These are phyloP conservation scores for Geotrichum fermentans DNA, from an alignment of 1,139 yeast genomes.

Conservation along the genomic window DNA sequence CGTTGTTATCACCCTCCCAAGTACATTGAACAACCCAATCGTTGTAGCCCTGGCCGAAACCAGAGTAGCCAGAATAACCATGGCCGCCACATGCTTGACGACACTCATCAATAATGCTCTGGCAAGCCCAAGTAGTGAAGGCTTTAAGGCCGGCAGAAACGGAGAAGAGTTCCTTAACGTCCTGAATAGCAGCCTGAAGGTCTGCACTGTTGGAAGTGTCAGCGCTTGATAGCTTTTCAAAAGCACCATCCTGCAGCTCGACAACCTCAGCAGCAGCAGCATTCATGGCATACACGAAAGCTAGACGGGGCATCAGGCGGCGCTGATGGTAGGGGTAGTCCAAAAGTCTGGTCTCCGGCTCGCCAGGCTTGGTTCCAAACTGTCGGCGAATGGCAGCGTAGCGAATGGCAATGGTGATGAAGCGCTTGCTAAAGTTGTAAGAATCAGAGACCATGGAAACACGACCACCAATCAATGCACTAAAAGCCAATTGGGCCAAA, in stretches of 20 bases:
- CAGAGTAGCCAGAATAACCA: constrained; percentile 81
- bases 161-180: constrained; percentile 68
- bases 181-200: constrained; percentile 45
- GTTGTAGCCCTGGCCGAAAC: constrained; percentile 75
- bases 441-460: constrained; percentile 83
- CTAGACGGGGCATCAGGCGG: constrained; percentile 72
- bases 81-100: constrained; percentile 93
- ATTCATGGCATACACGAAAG: constrained; percentile 69
- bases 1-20: constrained; percentile 93
- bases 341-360: constrained; percentile 44
- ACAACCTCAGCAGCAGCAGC: constrained; percentile 63
- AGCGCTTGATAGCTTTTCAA: constrained; percentile 45
- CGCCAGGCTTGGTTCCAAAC: constrained; percentile 48
- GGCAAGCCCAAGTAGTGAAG: constrained; percentile 76
- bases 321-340: constrained; percentile 83
- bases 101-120: constrained; percentile 70
- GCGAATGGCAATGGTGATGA: constrained; percentile 74
- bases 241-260: constrained; percentile 44
- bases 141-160: constrained; percentile 83
- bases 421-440: constrained; percentile 69
- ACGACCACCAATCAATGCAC: constrained; percentile 80
- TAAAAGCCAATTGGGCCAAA: constrained; percentile 76
- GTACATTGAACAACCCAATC: constrained; percentile 94
- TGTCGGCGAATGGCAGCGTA: constrained; percentile 86
- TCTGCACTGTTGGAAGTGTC: constrained; percentile 34